Percentiles rank a stretch among this genome's conserved stretches.
phyloP scores from a whole-genome alignment of 495 filamentous ascomycete species.

The Neurospora sp. region DNA sequence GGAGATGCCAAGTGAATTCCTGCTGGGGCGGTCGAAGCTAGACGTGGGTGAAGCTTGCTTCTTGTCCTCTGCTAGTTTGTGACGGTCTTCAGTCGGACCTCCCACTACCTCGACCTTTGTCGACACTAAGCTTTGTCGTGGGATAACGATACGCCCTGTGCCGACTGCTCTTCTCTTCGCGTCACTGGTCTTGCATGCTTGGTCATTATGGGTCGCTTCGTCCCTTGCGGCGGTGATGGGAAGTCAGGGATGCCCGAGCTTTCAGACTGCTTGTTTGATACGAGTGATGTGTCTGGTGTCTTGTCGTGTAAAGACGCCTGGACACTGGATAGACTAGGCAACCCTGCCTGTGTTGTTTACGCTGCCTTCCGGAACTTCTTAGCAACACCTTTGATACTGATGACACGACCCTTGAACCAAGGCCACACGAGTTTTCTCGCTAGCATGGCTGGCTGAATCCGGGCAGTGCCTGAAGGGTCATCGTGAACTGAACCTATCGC shows the following conservation, averaged over 20 bases:
- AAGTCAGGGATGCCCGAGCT: not conserved
- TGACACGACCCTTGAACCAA: conserved; percentile 10
- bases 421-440: conserved; percentile 15
- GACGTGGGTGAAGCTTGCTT: not conserved
- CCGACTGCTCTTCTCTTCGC: not conserved
- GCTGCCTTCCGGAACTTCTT: conserved; percentile 1
- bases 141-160: not conserved
- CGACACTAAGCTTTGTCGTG: not conserved
- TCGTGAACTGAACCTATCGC: not conserved
- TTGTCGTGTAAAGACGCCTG: conserved; percentile 11
- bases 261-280: not conserved
- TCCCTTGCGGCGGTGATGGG: not conserved
- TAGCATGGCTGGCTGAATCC: not conserved
- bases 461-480: not conserved
- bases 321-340: conserved; percentile 6
- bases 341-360: conserved; percentile 2
- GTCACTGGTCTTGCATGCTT: not conserved
- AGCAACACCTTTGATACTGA: not conserved
- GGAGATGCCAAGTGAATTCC: conserved; percentile 24
- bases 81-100: not conserved
- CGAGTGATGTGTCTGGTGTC: not conserved
- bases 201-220: not conserved
- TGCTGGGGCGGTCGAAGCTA: not conserved
- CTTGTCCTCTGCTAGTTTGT: not conserved
- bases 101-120: not conserved